These are phyloP conservation scores for Aureobasidium sp. DNA, from an alignment of 2,329 filamentous ascomycete genomes.

Conservation along the genomic window DNA sequence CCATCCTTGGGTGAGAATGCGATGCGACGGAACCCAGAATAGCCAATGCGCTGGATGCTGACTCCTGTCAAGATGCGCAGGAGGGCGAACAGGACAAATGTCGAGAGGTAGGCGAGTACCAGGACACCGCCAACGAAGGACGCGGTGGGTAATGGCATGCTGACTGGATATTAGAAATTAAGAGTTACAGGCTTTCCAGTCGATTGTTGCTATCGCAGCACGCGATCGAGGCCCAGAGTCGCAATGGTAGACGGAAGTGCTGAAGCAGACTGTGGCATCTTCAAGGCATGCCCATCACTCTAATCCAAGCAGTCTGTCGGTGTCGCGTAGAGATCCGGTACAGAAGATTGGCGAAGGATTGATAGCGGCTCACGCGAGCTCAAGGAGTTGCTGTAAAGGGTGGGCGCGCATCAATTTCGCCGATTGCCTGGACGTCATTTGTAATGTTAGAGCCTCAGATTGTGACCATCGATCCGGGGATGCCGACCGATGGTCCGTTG, in stretches of 20 bases:
- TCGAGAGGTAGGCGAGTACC: conserved; percentile 79
- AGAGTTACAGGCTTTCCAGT: not conserved
- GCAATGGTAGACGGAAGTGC: not conserved
- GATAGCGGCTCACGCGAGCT: not conserved
- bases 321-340: not conserved
- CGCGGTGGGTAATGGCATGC: conserved; percentile 40
- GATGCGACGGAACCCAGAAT: conserved; percentile 83
- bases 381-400: not conserved
- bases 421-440: not conserved
- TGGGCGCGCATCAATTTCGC: not conserved
- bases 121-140: conserved; percentile 79
- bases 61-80: conserved; percentile 87
- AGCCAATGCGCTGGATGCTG: conserved; percentile 92
- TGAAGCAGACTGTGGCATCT: conserved; percentile 5
- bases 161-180: not conserved
- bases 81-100: conserved; percentile 89
- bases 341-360: not conserved
- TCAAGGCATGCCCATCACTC: not conserved
- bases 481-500: not conserved
- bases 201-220: not conserved
- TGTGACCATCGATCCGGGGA: conserved; percentile 7
- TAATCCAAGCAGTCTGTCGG: not conserved
- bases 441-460: conserved; percentile 1
- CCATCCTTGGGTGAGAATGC: conserved; percentile 87
- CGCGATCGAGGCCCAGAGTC: conserved; percentile 1